phyloP scores from a whole-genome alignment of 2,329 filamentous ascomycete genomes.

The Fusarium azukiicola region DNA sequence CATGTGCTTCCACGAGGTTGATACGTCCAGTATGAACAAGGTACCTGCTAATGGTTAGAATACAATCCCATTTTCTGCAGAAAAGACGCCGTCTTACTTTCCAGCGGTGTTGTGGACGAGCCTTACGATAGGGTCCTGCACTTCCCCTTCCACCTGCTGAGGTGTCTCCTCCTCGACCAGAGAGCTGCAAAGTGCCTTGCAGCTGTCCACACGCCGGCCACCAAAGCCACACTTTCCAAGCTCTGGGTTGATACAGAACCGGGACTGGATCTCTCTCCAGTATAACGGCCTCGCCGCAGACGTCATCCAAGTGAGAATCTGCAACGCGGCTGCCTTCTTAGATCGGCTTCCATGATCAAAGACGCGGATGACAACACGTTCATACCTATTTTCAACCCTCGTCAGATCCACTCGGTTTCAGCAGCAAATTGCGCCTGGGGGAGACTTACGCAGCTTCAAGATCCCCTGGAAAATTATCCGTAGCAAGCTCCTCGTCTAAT shows the following conservation, averaged over 20 bases:
- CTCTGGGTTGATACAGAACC: background rate
- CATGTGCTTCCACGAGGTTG: background rate
- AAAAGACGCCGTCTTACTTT: background rate
- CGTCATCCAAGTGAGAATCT: background rate
- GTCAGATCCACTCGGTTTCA: too few species aligned
- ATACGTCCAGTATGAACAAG: background rate
- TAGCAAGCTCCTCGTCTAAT: background rate
- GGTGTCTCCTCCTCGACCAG: background rate
- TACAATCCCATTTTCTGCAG: background rate
- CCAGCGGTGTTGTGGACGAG: background rate
- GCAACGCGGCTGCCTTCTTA: background rate
- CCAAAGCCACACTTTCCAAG: background rate
- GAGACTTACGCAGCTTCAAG: background rate
- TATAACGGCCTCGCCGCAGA: background rate
- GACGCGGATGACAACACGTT: background rate
- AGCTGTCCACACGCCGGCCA: background rate
- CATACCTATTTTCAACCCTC: background rate
- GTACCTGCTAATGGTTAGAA: background rate
- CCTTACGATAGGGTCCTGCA: background rate
- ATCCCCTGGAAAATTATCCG: background rate
- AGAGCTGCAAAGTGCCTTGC: background rate
- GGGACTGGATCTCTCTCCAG: conserved; percentile 1
- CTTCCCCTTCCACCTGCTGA: background rate
- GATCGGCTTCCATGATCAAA: background rate
- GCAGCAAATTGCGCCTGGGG: too few species aligned